A percentile compares a stretch with the other conserved stretches of the same genome.
Evolutionary conservation across 371 early-diverging fungal genomes (phyloP).

Genomic region (Zychaea mexicana): DNA sequence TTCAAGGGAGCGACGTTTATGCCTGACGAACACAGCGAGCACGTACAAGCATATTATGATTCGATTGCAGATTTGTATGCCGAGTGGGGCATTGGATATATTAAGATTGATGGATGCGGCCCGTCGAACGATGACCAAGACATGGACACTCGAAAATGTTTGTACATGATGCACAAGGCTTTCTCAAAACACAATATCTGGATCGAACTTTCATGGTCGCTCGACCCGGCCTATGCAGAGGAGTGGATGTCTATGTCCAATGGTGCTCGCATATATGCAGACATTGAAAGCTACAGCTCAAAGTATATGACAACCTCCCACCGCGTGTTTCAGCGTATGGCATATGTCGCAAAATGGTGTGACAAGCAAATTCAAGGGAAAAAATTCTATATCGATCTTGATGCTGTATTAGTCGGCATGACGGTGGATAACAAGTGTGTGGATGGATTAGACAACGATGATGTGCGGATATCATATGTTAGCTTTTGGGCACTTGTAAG

Average conservation of each 20-base stretch:
- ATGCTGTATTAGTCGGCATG: constrained; percentile 38
- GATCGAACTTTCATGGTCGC: constrained; percentile 37
- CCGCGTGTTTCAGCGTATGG: constrained; percentile 31
- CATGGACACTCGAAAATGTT: constrained; percentile 25
- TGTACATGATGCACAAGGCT: constrained; percentile 22
- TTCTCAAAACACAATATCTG: constrained; percentile 28
- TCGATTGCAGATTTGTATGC: constrained; percentile 35
- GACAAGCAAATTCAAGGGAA: constrained; percentile 18
- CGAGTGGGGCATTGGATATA: constrained; percentile 30
- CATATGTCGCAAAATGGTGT: constrained; percentile 26
- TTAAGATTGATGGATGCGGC: constrained; percentile 40
- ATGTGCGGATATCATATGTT: constrained; percentile 31
- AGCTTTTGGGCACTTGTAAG: constrained; percentile 39
- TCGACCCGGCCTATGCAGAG: constrained; percentile 26
- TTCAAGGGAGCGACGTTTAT: constrained; percentile 33
- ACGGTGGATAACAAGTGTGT: constrained; percentile 29
- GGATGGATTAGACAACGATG: constrained; percentile 37
- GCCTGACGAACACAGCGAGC: constrained; percentile 22
- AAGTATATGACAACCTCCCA: constrained; percentile 28
- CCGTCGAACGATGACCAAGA: constrained; percentile 30
- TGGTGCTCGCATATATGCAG: constrained; percentile 32
- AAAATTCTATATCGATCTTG: constrained; percentile 31
- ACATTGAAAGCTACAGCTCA: constrained; percentile 36
- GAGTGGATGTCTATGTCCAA: constrained; percentile 29
- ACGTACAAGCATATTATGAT: constrained; percentile 29